Evolutionary conservation across 2,329 filamentous ascomycete genomes (phyloP).

Genomic region (Coniella lustricola): DNA sequence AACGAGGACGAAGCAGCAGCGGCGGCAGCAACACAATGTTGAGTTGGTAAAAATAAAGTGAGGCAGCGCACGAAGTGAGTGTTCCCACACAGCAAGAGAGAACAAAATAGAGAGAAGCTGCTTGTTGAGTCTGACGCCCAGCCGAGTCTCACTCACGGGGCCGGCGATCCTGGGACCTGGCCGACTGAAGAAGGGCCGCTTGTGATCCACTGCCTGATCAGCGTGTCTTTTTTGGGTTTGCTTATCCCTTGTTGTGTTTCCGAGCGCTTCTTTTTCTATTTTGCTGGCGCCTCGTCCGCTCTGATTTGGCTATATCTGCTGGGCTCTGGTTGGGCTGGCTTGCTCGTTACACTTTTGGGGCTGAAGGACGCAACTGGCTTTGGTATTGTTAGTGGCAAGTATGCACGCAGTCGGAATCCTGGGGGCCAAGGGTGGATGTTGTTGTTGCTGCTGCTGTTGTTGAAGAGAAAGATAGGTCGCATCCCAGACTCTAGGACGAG

Average conservation of each 20-base stretch:
- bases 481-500: no score
- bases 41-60: conserved; percentile 3
- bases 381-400: no score
- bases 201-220: background rate
- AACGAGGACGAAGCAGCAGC: background rate
- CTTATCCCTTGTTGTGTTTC: background rate
- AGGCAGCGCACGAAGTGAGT: conserved; percentile 4
- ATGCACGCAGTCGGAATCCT: no score
- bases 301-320: no score
- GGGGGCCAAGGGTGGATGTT: no score
- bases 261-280: no score
- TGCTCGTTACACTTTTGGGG: no score
- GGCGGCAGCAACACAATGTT: background rate
- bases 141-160: conserved; percentile 4
- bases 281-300: no score
- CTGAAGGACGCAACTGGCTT: no score
- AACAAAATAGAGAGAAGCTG: background rate
- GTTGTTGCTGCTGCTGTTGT: no score
- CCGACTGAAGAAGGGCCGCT: background rate
- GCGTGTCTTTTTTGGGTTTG: background rate
- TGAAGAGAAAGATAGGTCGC: no score
- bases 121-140: conserved; percentile 4
- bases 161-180: conserved; percentile 1
- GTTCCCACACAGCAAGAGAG: background rate
- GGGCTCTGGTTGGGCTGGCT: no score